Conservation (phyloP, 441 rosid species). For the Brassica hybrid region DNA sequence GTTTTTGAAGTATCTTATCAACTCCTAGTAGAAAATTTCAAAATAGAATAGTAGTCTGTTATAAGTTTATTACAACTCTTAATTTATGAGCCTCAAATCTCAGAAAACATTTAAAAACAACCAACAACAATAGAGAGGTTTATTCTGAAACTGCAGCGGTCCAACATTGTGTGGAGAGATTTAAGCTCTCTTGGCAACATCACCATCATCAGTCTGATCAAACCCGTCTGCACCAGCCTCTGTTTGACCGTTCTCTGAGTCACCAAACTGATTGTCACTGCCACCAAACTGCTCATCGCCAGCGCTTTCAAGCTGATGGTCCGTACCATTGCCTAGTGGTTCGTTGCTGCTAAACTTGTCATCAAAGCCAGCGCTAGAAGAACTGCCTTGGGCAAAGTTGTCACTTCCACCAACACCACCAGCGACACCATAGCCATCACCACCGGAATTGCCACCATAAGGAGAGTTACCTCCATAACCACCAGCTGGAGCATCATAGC, state of each 20-base stretch:
- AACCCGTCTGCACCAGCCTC: constrained; percentile 42
- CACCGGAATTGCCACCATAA: constrained; percentile 35
- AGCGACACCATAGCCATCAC: constrained; percentile 40
- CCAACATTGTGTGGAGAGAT: not conserved
- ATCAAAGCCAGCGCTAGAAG: constrained; percentile 38
- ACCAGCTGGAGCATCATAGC: constrained; percentile 31
- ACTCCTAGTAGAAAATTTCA: too few relatives aligned
- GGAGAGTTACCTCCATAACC: constrained; percentile 37
- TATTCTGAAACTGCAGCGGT: constrained; percentile 28
- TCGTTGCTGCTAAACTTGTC: constrained; percentile 39
- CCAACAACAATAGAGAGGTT: too few relatives aligned
- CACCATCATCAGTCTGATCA: constrained; percentile 54
- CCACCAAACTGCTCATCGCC: constrained; percentile 36
- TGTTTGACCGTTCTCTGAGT: constrained; percentile 32
- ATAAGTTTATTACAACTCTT: too few relatives aligned
- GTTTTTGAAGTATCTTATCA: too few relatives aligned
- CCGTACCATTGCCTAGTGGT: constrained; percentile 36
- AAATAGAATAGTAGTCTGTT: too few relatives aligned
- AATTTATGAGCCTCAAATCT: too few relatives aligned
- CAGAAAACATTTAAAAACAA: too few relatives aligned
- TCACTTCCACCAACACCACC: constrained; percentile 45
- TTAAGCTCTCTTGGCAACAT: constrained; percentile 75
- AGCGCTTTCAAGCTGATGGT: constrained; percentile 28
- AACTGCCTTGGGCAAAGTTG: constrained; percentile 39
- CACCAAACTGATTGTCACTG: constrained; percentile 40